Evolutionary conservation across 2,329 filamentous ascomycete species (phyloP).

Genomic region (Monosporascus sp.): DNA sequence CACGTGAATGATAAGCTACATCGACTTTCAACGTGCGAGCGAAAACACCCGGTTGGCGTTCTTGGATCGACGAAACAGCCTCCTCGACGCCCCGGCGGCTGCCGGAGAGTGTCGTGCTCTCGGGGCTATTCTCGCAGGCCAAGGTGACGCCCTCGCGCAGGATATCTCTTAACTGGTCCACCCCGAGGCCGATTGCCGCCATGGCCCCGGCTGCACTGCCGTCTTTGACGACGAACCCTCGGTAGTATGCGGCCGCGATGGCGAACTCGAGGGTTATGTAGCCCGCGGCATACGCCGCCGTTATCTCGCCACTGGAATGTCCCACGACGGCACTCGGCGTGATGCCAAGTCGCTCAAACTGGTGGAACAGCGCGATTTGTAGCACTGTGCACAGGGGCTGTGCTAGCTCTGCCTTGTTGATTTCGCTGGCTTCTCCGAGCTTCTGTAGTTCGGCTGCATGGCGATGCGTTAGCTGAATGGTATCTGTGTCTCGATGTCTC

Average conservation of each 20-base stretch:
- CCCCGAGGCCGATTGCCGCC: slow-evolving; percentile 34
- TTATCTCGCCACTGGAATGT: slow-evolving; percentile 40
- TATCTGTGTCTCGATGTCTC: not conserved
- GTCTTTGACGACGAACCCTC: slow-evolving; percentile 24
- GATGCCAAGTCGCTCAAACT: slow-evolving; percentile 28
- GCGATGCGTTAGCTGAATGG: slow-evolving; percentile 9
- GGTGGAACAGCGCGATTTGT: slow-evolving; percentile 36
- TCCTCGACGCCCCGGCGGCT: slow-evolving; percentile 15
- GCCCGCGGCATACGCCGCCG: slow-evolving; percentile 37
- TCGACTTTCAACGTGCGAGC: slow-evolving; percentile 30
- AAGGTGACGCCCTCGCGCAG: slow-evolving; percentile 21
- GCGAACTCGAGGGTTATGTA: slow-evolving; percentile 29
- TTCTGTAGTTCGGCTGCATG: slow-evolving; percentile 12
- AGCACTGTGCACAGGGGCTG: slow-evolving; percentile 32
- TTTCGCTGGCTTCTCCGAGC: slow-evolving; percentile 9
- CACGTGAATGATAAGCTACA: slow-evolving; percentile 38
- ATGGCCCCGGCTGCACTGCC: slow-evolving; percentile 26
- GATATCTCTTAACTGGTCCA: slow-evolving; percentile 21
- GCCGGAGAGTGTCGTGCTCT: slow-evolving; percentile 26
- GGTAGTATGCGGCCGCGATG: slow-evolving; percentile 33
- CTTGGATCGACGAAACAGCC: slow-evolving; percentile 23
- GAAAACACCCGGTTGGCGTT: slow-evolving; percentile 22
- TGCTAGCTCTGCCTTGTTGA: slow-evolving; percentile 18
- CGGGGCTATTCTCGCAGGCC: slow-evolving; percentile 27
- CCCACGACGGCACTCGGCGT: slow-evolving; percentile 31